Conservation (phyloP, 148 eudicot species). For the Beta vulgaris region DNA sequence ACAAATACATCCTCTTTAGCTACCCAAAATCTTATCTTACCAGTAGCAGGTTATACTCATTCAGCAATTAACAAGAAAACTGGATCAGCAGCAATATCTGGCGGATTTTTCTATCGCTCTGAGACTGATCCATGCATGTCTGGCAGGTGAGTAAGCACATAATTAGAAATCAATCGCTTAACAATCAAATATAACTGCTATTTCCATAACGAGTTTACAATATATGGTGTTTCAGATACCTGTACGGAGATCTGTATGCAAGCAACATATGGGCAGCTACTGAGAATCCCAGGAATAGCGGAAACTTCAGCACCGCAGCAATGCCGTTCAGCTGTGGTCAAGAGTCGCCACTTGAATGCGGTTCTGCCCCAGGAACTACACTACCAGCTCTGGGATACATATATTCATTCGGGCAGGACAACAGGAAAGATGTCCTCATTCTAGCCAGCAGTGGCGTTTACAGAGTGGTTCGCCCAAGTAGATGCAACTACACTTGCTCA, state of each 20-base stretch:
- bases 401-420: slow-evolving; percentile 81
- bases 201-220: neutral
- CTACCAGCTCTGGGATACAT: slow-evolving; percentile 69
- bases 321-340: slow-evolving; percentile 64
- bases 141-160: slow-evolving; percentile 52
- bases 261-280: slow-evolving; percentile 60
- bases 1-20: slow-evolving; percentile 34
- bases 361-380: slow-evolving; percentile 51
- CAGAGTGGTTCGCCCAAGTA: slow-evolving; percentile 81
- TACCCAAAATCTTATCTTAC: slow-evolving; percentile 51
- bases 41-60: slow-evolving; percentile 74
- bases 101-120: slow-evolving; percentile 81
- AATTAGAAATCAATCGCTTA: neutral
- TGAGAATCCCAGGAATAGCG: slow-evolving; percentile 67
- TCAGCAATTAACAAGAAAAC: slow-evolving; percentile 54
- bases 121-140: slow-evolving; percentile 78
- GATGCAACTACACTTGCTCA: slow-evolving; percentile 78
- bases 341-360: slow-evolving; percentile 61
- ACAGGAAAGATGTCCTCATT: slow-evolving; percentile 64
- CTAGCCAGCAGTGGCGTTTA: slow-evolving; percentile 74
- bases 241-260: slow-evolving; percentile 83
- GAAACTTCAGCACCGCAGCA: slow-evolving; percentile 53
- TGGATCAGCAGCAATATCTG: slow-evolving; percentile 94
- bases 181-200: neutral
- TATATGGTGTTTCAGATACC: slow-evolving; percentile 47